phyloP scores from a whole-genome alignment of 805 yeast genomes.

The Schwanniomyces pseudopolymorphus region DNA sequence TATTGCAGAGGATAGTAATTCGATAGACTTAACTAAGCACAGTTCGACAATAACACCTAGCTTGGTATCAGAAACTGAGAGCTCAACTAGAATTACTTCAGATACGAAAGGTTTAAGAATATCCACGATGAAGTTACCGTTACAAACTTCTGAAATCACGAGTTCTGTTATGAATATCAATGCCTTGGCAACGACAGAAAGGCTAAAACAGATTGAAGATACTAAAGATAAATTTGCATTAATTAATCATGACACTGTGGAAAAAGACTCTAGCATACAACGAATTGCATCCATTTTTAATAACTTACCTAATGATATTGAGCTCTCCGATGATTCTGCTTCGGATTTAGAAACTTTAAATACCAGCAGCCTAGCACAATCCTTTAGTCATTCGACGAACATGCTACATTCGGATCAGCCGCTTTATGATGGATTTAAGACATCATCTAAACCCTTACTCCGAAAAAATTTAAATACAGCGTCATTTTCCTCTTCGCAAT shows the following conservation, averaged over 20 bases:
- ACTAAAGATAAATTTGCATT: not conserved
- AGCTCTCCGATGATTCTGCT: slow-evolving; percentile 46
- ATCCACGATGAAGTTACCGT: slow-evolving; percentile 21
- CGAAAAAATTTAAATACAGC: slow-evolving; percentile 17
- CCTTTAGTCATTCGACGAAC: slow-evolving; percentile 8
- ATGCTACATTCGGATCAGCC: not conserved
- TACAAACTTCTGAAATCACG: slow-evolving; percentile 19
- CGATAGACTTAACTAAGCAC: not conserved
- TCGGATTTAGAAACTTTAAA: slow-evolving; percentile 38
- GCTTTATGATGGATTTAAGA: slow-evolving; percentile 9
- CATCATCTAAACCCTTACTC: slow-evolving; percentile 24
- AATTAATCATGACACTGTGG: not conserved
- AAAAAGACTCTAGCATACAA: slow-evolving; percentile 20
- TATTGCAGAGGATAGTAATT: not conserved
- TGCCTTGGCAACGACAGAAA: slow-evolving; percentile 24
- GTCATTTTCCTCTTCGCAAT: slow-evolving; percentile 24
- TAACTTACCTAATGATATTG: slow-evolving; percentile 48
- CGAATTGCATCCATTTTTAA: slow-evolving; percentile 40
- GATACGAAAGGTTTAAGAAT: slow-evolving; percentile 34
- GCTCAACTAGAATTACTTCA: slow-evolving; percentile 31
- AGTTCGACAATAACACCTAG: not conserved
- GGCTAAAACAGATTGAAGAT: slow-evolving; percentile 1
- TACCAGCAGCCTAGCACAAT: slow-evolving; percentile 11
- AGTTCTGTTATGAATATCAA: slow-evolving; percentile 34
- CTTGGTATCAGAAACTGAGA: not conserved